A percentile compares a stretch with the other conserved stretches of the same genome.
Evolutionary conservation across 257 asterid genomes (phyloP).

Genomic region (Ligustrum vulgare): DNA sequence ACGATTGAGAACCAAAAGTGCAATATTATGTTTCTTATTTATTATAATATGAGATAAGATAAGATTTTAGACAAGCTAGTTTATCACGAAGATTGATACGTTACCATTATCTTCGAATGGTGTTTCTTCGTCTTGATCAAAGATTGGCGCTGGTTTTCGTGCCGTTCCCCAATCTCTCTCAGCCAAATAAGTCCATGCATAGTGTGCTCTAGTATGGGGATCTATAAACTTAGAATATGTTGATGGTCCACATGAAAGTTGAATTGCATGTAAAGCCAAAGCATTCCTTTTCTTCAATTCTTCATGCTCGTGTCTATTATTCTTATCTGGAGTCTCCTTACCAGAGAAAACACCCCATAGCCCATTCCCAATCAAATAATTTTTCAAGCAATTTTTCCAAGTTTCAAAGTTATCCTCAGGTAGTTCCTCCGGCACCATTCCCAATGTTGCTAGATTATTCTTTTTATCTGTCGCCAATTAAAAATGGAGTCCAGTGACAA

Average conservation of each 20-base stretch:
- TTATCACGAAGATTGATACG: not conserved
- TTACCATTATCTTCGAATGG: constrained; percentile 23
- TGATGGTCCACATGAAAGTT: constrained; percentile 39
- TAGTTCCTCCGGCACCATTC: constrained; percentile 38
- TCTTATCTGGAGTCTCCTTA: constrained; percentile 33
- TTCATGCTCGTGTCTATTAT: constrained; percentile 19
- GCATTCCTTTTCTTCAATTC: constrained; percentile 46
- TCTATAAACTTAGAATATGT: constrained; percentile 38
- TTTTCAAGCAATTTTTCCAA: constrained; percentile 46
- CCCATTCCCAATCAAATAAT: constrained; percentile 40
- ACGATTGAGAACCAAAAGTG: not conserved
- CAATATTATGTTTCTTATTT: not conserved
- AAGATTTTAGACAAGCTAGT: not conserved
- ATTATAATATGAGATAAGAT: not conserved
- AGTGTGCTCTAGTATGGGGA: constrained; percentile 26
- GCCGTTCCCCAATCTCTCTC: constrained; percentile 19
- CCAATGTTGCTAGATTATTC: constrained; percentile 6
- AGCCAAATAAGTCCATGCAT: constrained; percentile 45
- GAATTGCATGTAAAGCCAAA: constrained; percentile 46
- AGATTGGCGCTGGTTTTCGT: not conserved
- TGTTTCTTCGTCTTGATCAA: constrained; percentile 19
- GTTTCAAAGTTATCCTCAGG: constrained; percentile 43
- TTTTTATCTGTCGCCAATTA: not conserved
- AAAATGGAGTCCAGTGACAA: not conserved
- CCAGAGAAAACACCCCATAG: constrained; percentile 52